phyloP scores from a whole-genome alignment of 2,329 filamentous ascomycete species.

The Penicillium sp. region DNA sequence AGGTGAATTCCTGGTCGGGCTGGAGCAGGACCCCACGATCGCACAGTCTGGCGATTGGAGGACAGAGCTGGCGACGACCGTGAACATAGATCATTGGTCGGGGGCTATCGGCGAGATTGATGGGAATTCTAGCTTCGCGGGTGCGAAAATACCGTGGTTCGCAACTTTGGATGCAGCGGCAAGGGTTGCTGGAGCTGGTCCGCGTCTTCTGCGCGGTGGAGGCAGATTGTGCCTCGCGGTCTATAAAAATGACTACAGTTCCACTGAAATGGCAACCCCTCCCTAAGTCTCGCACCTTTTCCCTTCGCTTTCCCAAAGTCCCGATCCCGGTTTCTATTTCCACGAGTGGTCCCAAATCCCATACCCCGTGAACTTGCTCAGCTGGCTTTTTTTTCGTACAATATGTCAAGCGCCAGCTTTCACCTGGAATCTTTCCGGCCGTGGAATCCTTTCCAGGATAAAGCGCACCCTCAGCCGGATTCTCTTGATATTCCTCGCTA shows the following conservation, averaged over 20 bases:
- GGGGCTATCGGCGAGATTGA: too few relatives aligned
- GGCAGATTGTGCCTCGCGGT: neutral
- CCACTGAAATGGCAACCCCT: neutral
- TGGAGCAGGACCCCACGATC: too few relatives aligned
- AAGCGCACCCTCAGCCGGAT: conserved; percentile 7
- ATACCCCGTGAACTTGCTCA: neutral
- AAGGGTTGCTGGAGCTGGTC: conserved; percentile 11
- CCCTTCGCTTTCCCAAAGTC: neutral
- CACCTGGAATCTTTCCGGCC: conserved; percentile 22
- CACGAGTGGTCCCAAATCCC: neutral
- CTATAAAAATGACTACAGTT: neutral
- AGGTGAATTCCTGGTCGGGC: too few relatives aligned
- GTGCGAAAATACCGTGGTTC: too few relatives aligned
- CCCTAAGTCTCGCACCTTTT: neutral
- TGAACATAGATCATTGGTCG: too few relatives aligned
- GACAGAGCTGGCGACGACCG: too few relatives aligned
- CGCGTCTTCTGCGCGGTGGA: neutral
- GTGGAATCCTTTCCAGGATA: conserved; percentile 17
- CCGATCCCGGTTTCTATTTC: neutral
- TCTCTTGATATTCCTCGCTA: conserved; percentile 15
- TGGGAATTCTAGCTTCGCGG: too few relatives aligned
- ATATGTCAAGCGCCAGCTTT: conserved; percentile 16
- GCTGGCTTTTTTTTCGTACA: neutral
- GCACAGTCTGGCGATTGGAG: too few relatives aligned
- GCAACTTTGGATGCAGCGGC: conserved; percentile 10